phyloP scores from a whole-genome alignment of 2,329 filamentous ascomycete species.

The Waltergamsia citrina region DNA sequence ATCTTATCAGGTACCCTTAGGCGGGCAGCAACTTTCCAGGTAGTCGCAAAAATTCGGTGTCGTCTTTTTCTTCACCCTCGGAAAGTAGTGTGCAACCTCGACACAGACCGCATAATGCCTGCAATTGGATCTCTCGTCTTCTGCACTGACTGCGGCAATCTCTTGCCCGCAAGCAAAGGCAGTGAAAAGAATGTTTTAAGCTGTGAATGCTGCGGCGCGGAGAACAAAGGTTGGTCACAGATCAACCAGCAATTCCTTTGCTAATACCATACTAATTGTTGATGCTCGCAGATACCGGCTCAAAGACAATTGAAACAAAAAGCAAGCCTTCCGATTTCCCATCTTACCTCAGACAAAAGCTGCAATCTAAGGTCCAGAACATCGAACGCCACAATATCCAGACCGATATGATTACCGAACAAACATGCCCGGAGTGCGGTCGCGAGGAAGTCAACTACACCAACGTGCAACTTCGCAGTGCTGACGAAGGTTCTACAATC shows the following conservation, averaged over 20 bases:
- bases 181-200: slow-evolving; percentile 64
- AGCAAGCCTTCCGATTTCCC: slow-evolving; percentile 91
- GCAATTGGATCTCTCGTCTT: slow-evolving; percentile 87
- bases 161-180: slow-evolving; percentile 73
- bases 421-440: slow-evolving; percentile 74
- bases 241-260: not conserved
- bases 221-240: slow-evolving; percentile 62
- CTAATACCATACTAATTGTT: not conserved
- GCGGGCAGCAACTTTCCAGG: not conserved
- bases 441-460: slow-evolving; percentile 76
- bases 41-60: too few relatives aligned
- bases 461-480: slow-evolving; percentile 77
- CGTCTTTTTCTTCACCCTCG: too few relatives aligned
- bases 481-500: slow-evolving; percentile 89
- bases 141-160: slow-evolving; percentile 85
- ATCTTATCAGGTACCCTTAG: slow-evolving; percentile 1
- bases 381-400: slow-evolving; percentile 69
- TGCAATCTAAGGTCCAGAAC: slow-evolving; percentile 72
- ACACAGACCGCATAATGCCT: slow-evolving; percentile 71
- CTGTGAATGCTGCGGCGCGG: slow-evolving; percentile 79
- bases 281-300: slow-evolving; percentile 51
- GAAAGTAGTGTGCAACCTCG: too few relatives aligned
- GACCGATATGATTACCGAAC: slow-evolving; percentile 57
- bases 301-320: slow-evolving; percentile 67
- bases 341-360: slow-evolving; percentile 77